Conservation (phyloP, 805 yeast genomes). For the Candida qinlingensis region DNA sequence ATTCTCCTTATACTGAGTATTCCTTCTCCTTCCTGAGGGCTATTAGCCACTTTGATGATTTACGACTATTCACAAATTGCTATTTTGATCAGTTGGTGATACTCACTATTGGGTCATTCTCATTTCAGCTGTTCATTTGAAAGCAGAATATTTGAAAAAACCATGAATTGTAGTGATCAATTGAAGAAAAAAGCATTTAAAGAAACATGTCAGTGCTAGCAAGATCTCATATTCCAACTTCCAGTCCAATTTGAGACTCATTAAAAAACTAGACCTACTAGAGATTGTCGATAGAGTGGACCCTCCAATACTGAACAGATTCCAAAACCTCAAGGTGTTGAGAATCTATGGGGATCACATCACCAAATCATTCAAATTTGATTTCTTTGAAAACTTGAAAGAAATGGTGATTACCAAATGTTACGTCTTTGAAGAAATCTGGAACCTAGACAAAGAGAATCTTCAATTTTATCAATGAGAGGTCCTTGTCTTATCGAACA, state of each 20-base stretch:
- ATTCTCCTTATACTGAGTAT: slow-evolving; percentile 16
- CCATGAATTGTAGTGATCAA: slow-evolving; percentile 14
- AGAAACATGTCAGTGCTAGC: slow-evolving; percentile 11
- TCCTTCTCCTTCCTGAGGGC: slow-evolving; percentile 10
- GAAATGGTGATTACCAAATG: slow-evolving; percentile 15
- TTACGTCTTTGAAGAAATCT: slow-evolving; percentile 3
- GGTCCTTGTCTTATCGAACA: slow-evolving; percentile 4
- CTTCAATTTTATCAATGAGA: not conserved
- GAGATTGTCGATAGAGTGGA: slow-evolving; percentile 16
- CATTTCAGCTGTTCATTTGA: slow-evolving; percentile 18
- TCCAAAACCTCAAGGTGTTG: slow-evolving; percentile 10
- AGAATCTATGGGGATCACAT: slow-evolving; percentile 17
- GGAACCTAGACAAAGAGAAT: not conserved
- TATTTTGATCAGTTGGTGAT: slow-evolving; percentile 12
- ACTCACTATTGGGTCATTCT: slow-evolving; percentile 17
- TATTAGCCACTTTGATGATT: slow-evolving; percentile 19
- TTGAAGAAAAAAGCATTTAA: slow-evolving; percentile 11
- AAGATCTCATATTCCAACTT: slow-evolving; percentile 15
- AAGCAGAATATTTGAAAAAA: slow-evolving; percentile 13
- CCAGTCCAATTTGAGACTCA: slow-evolving; percentile 9
- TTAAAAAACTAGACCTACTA: slow-evolving; percentile 6
- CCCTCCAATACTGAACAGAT: slow-evolving; percentile 3
- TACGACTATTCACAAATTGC: slow-evolving; percentile 18
- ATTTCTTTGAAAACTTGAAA: slow-evolving; percentile 4
- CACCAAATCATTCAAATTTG: slow-evolving; percentile 6